Percentiles rank a stretch among this genome's conserved stretches.
phyloP scores from a whole-genome alignment of 352 stramenopile species.

The Pythium guiyangense region DNA sequence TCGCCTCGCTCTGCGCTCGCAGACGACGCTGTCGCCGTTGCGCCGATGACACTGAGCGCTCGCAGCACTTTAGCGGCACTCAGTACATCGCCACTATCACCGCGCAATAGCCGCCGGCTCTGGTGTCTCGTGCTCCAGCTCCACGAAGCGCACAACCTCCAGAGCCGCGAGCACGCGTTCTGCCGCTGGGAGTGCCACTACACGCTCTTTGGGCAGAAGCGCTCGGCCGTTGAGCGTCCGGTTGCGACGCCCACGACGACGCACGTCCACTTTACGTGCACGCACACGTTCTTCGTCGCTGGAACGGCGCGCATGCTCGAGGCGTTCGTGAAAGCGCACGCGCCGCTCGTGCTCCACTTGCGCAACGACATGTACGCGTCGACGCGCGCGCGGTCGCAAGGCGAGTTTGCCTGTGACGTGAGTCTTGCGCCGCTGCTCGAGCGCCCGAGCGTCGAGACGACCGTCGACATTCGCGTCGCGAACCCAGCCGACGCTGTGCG shows the following conservation, averaged over 20 bases:
- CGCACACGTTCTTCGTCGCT: conserved; percentile 55
- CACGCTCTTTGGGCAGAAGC: conserved; percentile 42
- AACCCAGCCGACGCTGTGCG: conserved; percentile 15
- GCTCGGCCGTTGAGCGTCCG: conserved; percentile 51
- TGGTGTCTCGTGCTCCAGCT: conserved; percentile 55
- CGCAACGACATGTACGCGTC: conserved; percentile 77
- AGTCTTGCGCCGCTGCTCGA: conserved; percentile 30
- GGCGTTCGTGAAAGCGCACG: conserved; percentile 28
- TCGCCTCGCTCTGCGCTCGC: conserved; percentile 35
- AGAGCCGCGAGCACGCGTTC: conserved; percentile 47
- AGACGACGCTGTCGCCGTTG: neutral
- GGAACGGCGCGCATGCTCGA: conserved; percentile 27
- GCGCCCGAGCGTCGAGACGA: conserved; percentile 30
- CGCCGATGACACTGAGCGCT: neutral
- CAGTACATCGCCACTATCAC: conserved; percentile 20
- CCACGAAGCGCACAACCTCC: conserved; percentile 59
- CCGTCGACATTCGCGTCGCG: conserved; percentile 39
- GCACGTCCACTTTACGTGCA: conserved; percentile 51
- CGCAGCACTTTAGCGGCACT: neutral
- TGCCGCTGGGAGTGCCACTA: conserved; percentile 77
- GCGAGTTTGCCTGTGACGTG: conserved; percentile 44
- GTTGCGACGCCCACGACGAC: conserved; percentile 2
- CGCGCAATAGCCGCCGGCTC: conserved; percentile 26
- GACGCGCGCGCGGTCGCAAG: conserved; percentile 30
- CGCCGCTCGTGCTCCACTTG: conserved; percentile 30